Evolutionary conservation across 371 early-diverging fungal genomes (phyloP), one percentile per base, ranked within the genome.

Genomic region (Gilbertella persicaria): DNA sequence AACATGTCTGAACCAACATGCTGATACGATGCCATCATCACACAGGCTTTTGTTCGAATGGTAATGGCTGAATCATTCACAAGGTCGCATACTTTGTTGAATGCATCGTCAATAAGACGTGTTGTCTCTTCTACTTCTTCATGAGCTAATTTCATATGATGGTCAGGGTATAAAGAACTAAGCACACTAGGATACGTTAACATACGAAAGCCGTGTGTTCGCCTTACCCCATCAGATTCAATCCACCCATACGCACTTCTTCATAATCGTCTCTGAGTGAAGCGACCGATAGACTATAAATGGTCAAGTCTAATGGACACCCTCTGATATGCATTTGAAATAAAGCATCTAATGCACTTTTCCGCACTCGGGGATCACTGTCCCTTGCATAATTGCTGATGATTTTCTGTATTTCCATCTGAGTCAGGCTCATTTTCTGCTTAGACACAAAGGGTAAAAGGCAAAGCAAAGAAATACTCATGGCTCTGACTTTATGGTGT

Each of bases 61-160:
- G 65, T 62, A 43, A 87, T 76, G 1, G 85, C 79, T 37, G 80
- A 73, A 61, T 91, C 91, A 50, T 89, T 90, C 24, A 89, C 84
- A 71, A 89, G 71, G 56, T 91, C 90, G 53, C 91, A 90, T 14
- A 86, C 71, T 60, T 83, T 79, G 17, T 84, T 79, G 55, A 91
- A 90, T 8, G 91, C 87, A 58, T 89, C 89, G 58, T 90, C 88
- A 4, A 84, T 81, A 13, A 90, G 55, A n/a, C 88, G 69, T 10
- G 83, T 75, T 10, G 78, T 75, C 39, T 85, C 83, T 8, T 69
- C 39, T 16, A 71, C 52, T 14, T 67, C 61, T 26, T 73, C 66
- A 21, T 69, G 62, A 5, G 71, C 77, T n/a, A 73, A 54, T 47
- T 71, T 67, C 47, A 79, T 68, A 13, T 59, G 64, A 45, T 75